Evolutionary conservation across 305 asterid species (phyloP).

Genomic region (Striga hermonthica): DNA sequence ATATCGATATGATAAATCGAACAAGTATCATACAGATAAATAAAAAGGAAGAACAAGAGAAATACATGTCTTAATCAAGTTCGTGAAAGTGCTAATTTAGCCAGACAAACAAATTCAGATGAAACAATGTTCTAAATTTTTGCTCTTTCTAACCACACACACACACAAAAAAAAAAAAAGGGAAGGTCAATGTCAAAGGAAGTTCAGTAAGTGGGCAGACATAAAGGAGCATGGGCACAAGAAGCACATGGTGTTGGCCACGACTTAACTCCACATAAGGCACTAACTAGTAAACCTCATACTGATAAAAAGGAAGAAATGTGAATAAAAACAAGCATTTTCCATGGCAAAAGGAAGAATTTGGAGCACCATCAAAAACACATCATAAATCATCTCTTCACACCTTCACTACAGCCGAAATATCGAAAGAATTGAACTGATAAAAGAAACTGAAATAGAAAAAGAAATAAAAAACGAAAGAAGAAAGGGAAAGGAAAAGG

Average conservation of each 20-base stretch:
- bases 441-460: background rate
- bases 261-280: constrained; percentile 4
- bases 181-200: background rate
- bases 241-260: constrained; percentile 9
- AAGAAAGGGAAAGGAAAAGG: background rate
- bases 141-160: background rate
- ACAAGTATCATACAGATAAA: background rate
- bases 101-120: background rate
- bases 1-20: background rate
- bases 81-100: background rate
- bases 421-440: background rate
- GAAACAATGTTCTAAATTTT: background rate
- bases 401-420: background rate
- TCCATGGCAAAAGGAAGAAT: constrained; percentile 6
- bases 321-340: constrained; percentile 1
- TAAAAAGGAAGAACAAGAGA: background rate
- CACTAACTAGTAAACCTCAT: constrained; percentile 6
- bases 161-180: background rate
- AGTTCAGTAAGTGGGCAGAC: too few species aligned
- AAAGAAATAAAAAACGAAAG: background rate
- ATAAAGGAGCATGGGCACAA: constrained; percentile 9
- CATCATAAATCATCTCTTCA: background rate
- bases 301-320: constrained; percentile 14
- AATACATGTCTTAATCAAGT: background rate
- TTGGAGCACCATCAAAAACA: background rate